Base-by-base conservation (phyloP, 768 basidiomycete species). In the Leccinum ochraceum region DNA sequence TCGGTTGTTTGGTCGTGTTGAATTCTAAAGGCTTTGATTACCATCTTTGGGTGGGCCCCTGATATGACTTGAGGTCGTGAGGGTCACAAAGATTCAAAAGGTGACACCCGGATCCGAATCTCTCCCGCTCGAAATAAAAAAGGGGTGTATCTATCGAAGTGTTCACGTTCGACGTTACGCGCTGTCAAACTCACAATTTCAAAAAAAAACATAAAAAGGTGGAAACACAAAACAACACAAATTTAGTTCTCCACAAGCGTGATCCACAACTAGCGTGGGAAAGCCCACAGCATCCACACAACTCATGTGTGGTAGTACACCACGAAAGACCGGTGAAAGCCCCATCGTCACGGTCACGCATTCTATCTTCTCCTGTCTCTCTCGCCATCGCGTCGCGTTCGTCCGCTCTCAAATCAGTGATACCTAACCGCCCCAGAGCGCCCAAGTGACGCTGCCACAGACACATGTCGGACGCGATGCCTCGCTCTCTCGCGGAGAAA, bases 1-100 rank as follows among this genome's bases (percentile, higher is more conserved):
- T 17, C 37, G 26, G 50, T 56, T 62, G 61, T 62, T 62, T 62
- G 54, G 54, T 24, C 8, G 32, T 62, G 42, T 62, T 57, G 28
- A 71, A 60, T 58, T 58, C 49, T 10, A 36, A 54, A 54, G 53
- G 36, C 24, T n/a, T 53, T 28, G 52, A 32, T 30, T 34, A 28
- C 50, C 22, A 17, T 26, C 8, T 51, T 17, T 13, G 28, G 50
- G 22, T 28, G 22, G 1, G 13, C 48, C 17, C 48, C 22, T 22
- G n/a, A 11, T 44, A 20, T n/a, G 4, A 44, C 4, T 4, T 20
- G 8, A 9, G 3, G 42, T 44, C n/a, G 16, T 17, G 37, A 17
- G 16, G 16, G 16, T 39, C 37, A 39, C 16, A 39, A 39, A 39
- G 8, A 8, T 32, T 32, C 32, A 11, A 32, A 11, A 32, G 32